Conservation (phyloP, 2,329 filamentous ascomycete genomes). For the Fusarium sp. region DNA sequence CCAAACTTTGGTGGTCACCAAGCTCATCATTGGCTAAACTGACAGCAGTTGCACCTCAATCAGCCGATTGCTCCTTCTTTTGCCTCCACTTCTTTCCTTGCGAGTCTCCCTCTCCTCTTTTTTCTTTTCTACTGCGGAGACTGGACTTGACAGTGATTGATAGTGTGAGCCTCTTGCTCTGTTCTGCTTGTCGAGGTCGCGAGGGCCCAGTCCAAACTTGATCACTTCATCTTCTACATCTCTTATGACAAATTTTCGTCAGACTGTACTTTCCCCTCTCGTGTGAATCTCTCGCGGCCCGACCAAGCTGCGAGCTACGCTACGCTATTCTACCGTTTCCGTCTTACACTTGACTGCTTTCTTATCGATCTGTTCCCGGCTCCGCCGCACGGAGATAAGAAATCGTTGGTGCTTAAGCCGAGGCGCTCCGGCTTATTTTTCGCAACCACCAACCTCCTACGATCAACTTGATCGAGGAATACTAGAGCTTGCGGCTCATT, state of each 20-base stretch:
- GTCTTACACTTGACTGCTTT: constrained; percentile 2
- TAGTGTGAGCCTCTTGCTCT: constrained; percentile 38
- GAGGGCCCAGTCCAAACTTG: constrained; percentile 34
- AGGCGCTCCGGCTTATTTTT: constrained; percentile 43
- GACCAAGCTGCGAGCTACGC: constrained; percentile 43
- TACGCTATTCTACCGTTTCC: constrained; percentile 1
- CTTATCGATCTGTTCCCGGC: constrained; percentile 25
- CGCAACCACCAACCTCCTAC: constrained; percentile 38
- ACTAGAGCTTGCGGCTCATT: constrained; percentile 29
- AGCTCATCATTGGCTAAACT: constrained; percentile 39
- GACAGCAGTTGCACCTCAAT: constrained; percentile 36
- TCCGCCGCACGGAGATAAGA: constrained; percentile 36
- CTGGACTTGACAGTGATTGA: constrained; percentile 7
- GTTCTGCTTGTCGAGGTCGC: constrained; percentile 47
- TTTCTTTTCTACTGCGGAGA: constrained; percentile 33
- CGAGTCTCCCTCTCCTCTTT: constrained; percentile 28
- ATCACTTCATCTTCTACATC: constrained; percentile 26
- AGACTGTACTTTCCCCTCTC: constrained; percentile 3
- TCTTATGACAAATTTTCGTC: neutral
- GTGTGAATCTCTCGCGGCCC: constrained; percentile 43
- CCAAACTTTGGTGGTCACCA: constrained; percentile 39
- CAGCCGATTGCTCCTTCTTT: constrained; percentile 42
- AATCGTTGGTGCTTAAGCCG: constrained; percentile 40
- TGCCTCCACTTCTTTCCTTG: constrained; percentile 34
- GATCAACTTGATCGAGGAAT: constrained; percentile 30